phyloP scores from a whole-genome alignment of 352 stramenopile genomes.

The Globisporangium recalcitrans region DNA sequence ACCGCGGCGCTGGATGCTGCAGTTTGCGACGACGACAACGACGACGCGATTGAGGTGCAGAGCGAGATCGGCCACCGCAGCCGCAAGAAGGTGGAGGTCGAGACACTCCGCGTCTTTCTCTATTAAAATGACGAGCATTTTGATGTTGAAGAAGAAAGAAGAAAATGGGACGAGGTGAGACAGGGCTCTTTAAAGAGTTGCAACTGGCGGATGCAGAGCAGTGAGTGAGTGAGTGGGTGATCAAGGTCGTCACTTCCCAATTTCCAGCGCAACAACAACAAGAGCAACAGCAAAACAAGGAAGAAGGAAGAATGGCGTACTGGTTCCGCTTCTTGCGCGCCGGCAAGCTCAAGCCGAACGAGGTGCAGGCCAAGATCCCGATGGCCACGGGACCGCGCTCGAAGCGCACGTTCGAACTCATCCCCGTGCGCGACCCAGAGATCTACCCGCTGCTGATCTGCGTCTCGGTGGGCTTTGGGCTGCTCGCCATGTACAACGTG shows the following conservation, averaged over 20 bases:
- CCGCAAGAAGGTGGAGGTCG: conserved; percentile 48
- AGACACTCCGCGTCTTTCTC: conserved; percentile 57
- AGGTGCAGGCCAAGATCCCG: conserved; percentile 36
- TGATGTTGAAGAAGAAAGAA: background rate
- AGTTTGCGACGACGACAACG: conserved; percentile 50
- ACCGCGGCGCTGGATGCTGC: conserved; percentile 56
- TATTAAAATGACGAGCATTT: too few relatives aligned
- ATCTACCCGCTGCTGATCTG: conserved; percentile 34
- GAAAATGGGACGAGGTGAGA: background rate
- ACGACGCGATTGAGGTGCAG: conserved; percentile 37
- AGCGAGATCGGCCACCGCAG: conserved; percentile 56
- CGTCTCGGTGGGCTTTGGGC: conserved; percentile 17
- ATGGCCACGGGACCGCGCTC: conserved; percentile 21
- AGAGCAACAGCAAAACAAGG: background rate
- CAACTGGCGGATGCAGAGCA: background rate
- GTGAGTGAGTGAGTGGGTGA: too few relatives aligned
- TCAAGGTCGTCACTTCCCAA: background rate
- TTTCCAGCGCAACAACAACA: background rate
- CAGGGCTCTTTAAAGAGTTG: background rate
- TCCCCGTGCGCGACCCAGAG: conserved; percentile 32
- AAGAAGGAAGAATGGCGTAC: conserved; percentile 9
- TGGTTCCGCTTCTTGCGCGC: conserved; percentile 17
- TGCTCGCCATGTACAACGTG: conserved; percentile 28
- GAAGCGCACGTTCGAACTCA: conserved; percentile 22
- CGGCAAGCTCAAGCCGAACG: conserved; percentile 20